Evolutionary conservation across 495 filamentous ascomycete species (phyloP).

Genomic region (Aspergillus taichungensis): DNA sequence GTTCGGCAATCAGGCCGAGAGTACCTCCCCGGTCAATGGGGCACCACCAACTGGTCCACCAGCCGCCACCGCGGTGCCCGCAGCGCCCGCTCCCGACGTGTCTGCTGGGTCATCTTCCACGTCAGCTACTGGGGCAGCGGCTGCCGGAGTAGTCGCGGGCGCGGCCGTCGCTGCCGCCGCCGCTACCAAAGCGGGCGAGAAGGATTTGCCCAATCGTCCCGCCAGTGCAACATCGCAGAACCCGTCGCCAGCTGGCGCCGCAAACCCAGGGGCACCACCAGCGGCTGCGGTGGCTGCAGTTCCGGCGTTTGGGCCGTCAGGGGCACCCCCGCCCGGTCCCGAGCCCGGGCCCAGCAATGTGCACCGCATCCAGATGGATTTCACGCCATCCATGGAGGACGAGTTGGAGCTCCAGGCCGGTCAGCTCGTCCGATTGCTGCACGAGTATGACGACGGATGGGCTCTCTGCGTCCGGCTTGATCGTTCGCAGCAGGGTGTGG

Average conservation of each 20-base stretch:
- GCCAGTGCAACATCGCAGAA: slow-evolving; percentile 13
- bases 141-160: slow-evolving; percentile 32
- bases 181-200: slow-evolving; percentile 26
- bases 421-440: slow-evolving; percentile 75
- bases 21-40: slow-evolving; percentile 18
- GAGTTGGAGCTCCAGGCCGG: slow-evolving; percentile 75
- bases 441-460: slow-evolving; percentile 99
- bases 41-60: slow-evolving; percentile 1
- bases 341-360: slow-evolving; percentile 45
- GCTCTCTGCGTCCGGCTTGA: slow-evolving; percentile 88
- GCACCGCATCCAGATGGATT: slow-evolving; percentile 92
- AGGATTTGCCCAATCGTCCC: slow-evolving; percentile 19
- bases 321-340: slow-evolving; percentile 39
- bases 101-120: not conserved
- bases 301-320: slow-evolving; percentile 18
- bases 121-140: slow-evolving; percentile 19
- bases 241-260: slow-evolving; percentile 6
- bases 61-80: slow-evolving; percentile 1
- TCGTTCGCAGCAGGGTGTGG: slow-evolving; percentile 84
- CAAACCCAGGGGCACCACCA: too few species aligned
- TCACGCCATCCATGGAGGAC: slow-evolving; percentile 85
- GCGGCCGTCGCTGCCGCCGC: slow-evolving; percentile 26
- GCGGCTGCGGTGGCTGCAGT: slow-evolving; percentile 21
- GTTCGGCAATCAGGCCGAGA: slow-evolving; percentile 42
- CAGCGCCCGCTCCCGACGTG: not conserved